Evolutionary conservation across 768 basidiomycete species (phyloP).

Genomic region (Leccinum rimulosum): DNA sequence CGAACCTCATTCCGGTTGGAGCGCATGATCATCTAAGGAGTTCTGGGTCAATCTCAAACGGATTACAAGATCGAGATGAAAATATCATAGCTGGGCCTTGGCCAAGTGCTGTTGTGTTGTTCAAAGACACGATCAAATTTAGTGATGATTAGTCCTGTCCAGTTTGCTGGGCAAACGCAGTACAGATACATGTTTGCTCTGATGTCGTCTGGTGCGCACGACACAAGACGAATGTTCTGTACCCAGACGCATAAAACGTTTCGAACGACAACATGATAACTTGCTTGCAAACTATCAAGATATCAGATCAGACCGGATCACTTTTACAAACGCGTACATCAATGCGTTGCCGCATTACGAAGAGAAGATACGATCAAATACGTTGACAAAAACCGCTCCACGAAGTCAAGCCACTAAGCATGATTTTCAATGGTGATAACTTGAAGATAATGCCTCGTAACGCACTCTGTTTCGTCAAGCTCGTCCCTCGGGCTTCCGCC

Average conservation of each 20-base stretch:
- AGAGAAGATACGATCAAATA: background rate
- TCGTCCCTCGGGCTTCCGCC: slow-evolving; percentile 33
- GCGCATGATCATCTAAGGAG: background rate
- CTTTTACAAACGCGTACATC: background rate
- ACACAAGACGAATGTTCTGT: background rate
- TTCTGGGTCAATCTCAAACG: background rate
- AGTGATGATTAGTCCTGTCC: background rate
- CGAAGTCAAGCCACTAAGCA: too few species aligned
- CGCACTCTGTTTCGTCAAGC: slow-evolving; percentile 6
- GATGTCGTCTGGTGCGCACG: background rate
- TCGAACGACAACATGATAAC: background rate
- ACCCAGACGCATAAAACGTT: too few species aligned
- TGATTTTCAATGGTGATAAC: background rate
- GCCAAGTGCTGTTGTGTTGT: background rate
- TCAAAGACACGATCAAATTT: background rate
- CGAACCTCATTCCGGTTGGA: background rate
- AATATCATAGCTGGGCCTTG: too few species aligned
- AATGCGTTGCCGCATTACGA: background rate
- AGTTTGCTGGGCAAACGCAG: background rate
- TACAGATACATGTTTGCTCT: background rate
- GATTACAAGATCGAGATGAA: background rate
- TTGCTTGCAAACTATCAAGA: too few species aligned
- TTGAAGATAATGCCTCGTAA: background rate
- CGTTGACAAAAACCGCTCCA: background rate
- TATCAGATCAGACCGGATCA: background rate